A percentile compares a stretch with the other conserved stretches of the same genome.
phyloP scores from a whole-genome alignment of 2,329 filamentous ascomycete species.

The Penicillium sp. region DNA sequence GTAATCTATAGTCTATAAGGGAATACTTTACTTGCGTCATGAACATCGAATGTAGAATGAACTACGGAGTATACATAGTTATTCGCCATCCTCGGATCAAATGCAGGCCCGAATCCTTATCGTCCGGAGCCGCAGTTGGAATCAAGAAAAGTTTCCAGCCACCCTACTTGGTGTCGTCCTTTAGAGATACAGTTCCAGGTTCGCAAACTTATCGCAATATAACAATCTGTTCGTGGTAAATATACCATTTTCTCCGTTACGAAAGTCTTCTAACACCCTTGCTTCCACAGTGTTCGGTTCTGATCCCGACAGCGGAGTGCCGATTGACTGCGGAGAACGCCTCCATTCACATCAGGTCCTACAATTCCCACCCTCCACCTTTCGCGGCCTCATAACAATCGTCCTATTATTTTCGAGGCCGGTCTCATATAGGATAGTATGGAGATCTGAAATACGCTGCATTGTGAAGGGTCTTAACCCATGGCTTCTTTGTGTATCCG shows the following conservation, averaged over 20 bases:
- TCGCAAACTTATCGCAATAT: background rate
- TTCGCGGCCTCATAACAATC: background rate
- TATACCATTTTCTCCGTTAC: background rate
- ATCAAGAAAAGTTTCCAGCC: constrained; percentile 24
- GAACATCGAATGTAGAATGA: background rate
- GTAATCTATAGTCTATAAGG: background rate
- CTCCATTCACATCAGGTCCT: constrained; percentile 4
- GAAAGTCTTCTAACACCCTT: constrained; percentile 5
- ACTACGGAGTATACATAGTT: background rate
- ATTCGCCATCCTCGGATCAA: constrained; percentile 26
- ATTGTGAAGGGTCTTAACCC: constrained; percentile 20
- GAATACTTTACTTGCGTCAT: background rate
- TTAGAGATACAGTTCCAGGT: constrained; percentile 7
- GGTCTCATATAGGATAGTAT: constrained; percentile 19
- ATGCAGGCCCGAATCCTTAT: constrained; percentile 31
- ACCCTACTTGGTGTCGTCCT: background rate
- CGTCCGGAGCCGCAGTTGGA: constrained; percentile 25
- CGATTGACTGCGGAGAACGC: constrained; percentile 18
- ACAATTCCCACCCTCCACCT: constrained; percentile 10
- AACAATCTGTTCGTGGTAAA: background rate
- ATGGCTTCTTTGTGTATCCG: constrained; percentile 25
- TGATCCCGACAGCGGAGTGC: constrained; percentile 18
- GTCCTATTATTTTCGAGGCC: constrained; percentile 14
- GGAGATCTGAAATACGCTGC: constrained; percentile 20
- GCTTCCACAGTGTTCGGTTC: constrained; percentile 11